Evolutionary conservation across 805 yeast species (phyloP), one percentile per base, ranked within the genome.

Genomic region (Danielozyma ontarioensis): DNA sequence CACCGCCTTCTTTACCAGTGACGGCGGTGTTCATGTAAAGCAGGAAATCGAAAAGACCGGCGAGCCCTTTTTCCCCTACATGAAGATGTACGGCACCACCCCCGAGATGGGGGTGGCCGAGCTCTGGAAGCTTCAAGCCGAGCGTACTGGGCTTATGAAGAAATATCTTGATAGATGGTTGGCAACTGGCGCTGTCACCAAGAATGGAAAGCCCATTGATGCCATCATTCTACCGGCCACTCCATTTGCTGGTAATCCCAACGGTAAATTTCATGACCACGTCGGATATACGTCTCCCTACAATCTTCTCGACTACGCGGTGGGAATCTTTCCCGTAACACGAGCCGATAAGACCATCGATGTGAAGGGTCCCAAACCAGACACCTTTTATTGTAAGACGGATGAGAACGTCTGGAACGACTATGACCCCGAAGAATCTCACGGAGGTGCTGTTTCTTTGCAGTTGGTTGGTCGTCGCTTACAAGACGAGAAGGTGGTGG

Each of bases 391-490:
- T 44, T 69, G 63, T 45, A 64, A 60, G 2, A 48, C 64, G 3
- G 83, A 78, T 32, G 45, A 54, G 28, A 53, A 57, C 19, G 50
- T 64, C 31, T 78, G 75, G 54, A 34, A 38, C 25, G 56, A 50
- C 36, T 47, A 59, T 54, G 68, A 75, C 41, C 70, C 80, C 1
- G 68, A 58, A 32, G 70, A 70, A 39, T 62, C 69, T 51, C 67
- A 75, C 42, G 81, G 79, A 4, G 74, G 79, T 35, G 80, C 86
- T 0, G 78, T 76, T 11, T 74, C 78, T 13, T 57, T 82, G n/a
- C 87, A 81, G 53, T 57, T 82, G 19, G 75, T 80, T 3, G 77
- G 82, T n/a, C 64, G 66, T 36, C 66, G 75, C 33, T 61, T 68
- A 13, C 72, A 77, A 44, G 89, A 81, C 44, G 88, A 81, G 46